Percentiles rank a stretch among this genome's conserved stretches.
Evolutionary conservation across 2,329 filamentous ascomycete genomes (phyloP).

Genomic region (Fusarium sp.): DNA sequence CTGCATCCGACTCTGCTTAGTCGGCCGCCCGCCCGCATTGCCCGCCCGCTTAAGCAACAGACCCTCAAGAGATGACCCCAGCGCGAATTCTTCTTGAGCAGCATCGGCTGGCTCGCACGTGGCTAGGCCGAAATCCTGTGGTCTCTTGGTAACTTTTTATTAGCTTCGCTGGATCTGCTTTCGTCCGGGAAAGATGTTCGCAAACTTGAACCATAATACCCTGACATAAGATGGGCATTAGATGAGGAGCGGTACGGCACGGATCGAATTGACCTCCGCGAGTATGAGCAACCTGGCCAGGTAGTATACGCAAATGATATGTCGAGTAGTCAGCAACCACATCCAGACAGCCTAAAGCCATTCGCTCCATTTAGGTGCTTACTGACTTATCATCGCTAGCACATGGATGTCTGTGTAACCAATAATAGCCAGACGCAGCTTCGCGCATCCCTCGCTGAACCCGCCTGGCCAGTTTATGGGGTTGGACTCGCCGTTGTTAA

Average conservation of each 20-base stretch:
- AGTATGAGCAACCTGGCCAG: neutral
- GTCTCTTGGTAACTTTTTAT: neutral
- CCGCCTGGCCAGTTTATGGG: neutral
- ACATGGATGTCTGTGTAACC: slow-evolving; percentile 17
- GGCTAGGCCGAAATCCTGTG: slow-evolving; percentile 3
- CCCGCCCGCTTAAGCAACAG: slow-evolving; percentile 13
- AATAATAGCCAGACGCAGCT: slow-evolving; percentile 5
- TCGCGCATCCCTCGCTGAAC: slow-evolving; percentile 9
- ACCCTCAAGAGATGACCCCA: neutral
- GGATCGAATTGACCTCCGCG: neutral
- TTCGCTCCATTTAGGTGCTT: neutral
- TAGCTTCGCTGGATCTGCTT: neutral
- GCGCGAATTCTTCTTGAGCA: neutral
- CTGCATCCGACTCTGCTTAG: slow-evolving; percentile 37
- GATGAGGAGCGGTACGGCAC: neutral
- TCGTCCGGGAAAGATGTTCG: neutral
- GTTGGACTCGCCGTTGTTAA: neutral
- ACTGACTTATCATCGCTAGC: slow-evolving; percentile 6
- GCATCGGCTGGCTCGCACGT: slow-evolving; percentile 6
- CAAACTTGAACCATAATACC: neutral
- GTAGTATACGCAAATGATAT: slow-evolving; percentile 3
- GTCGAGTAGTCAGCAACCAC: slow-evolving; percentile 8
- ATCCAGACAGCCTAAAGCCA: neutral
- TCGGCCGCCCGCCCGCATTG: slow-evolving; percentile 40
- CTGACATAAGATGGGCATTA: neutral